Evolutionary conservation across 768 basidiomycete genomes (phyloP).

Genomic region (Tricholoma matsutake): DNA sequence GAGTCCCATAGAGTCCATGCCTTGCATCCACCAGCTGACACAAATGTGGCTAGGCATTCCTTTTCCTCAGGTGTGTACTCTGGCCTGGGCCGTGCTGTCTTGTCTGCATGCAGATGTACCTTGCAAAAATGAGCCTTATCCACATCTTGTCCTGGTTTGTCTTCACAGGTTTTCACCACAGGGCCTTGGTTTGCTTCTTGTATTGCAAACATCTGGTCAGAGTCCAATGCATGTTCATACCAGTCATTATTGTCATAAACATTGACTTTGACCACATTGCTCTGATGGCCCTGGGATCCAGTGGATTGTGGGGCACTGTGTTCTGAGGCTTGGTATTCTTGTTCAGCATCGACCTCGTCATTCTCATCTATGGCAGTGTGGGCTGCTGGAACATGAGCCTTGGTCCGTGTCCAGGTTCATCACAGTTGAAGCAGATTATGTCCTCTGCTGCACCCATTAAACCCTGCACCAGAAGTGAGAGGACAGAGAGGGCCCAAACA

Average conservation of each 20-base stretch:
- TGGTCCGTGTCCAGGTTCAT: no score
- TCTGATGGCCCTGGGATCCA: not conserved
- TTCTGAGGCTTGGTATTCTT: not conserved
- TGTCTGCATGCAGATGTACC: not conserved
- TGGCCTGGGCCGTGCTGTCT: not conserved
- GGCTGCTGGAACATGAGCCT: not conserved
- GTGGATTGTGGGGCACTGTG: not conserved
- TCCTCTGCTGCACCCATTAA: no score
- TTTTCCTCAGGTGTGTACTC: not conserved
- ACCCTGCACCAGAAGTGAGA: no score
- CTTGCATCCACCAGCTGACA: conserved; percentile 6
- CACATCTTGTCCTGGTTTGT: not conserved
- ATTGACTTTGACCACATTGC: not conserved
- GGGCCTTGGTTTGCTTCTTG: no score
- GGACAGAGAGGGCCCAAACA: no score
- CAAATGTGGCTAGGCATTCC: conserved; percentile 1
- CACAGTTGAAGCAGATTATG: not conserved
- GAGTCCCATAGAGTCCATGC: conserved; percentile 23
- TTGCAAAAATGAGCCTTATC: not conserved
- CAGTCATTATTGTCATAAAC: no score
- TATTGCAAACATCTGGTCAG: not conserved
- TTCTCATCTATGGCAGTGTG: not conserved
- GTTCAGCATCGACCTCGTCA: not conserved
- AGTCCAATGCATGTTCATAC: not conserved
- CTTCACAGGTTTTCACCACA: no score